Base-by-base conservation (phyloP, 1,139 yeast species). In the Hyphopichia khmerensis region DNA sequence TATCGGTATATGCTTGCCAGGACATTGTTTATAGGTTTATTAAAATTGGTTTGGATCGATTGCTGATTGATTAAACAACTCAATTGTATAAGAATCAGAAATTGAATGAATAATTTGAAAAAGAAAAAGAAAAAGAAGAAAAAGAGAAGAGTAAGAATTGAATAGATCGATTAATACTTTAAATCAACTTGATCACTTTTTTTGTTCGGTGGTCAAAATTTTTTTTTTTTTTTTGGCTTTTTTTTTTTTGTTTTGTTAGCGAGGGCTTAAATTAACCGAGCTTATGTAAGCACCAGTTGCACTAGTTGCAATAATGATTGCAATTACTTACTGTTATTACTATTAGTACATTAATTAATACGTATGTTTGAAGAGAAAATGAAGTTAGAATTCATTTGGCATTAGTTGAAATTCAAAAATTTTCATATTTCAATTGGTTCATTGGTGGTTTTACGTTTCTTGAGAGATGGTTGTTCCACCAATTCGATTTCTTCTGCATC, bases 1-100 rank as follows among this genome's bases (percentile, higher is more conserved):
- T 90, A 65, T 93, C 98, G 47, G 97, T 90, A 77, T 93, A 93
- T 48, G 96, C 97, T 84, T 73, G 69, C 72, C 73, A 67, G 47
- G 73, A 66, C 75, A 72, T 65, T 38, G 26, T 34, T n/a, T n/a
- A n/a, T 17, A 17, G 8, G 34, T 27, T 8, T 27, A n/a, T 4
- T 11, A 14, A 4, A 15, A 31, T 14, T 18, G 24, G 18, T 17
- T 33, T 17, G 23, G 15, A 18, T 11, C 11, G 17, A 19, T 14
- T 11, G n/a, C 14, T 31, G 33, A 31, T 14, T n/a, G n/a, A n/a
- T 6, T 15, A 31, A 18, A 31, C 15, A 16, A 7, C 5, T 16
- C 33, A 31, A 31, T 31, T 31, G 30, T 2, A 23, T 8, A 21
- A 21, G 9, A 6, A 21, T 21, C 24, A 21, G 24, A 26, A 11